These are phyloP conservation scores for Spathaspora passalidarum DNA, from an alignment of 805 yeast species.

Conservation along the genomic window DNA sequence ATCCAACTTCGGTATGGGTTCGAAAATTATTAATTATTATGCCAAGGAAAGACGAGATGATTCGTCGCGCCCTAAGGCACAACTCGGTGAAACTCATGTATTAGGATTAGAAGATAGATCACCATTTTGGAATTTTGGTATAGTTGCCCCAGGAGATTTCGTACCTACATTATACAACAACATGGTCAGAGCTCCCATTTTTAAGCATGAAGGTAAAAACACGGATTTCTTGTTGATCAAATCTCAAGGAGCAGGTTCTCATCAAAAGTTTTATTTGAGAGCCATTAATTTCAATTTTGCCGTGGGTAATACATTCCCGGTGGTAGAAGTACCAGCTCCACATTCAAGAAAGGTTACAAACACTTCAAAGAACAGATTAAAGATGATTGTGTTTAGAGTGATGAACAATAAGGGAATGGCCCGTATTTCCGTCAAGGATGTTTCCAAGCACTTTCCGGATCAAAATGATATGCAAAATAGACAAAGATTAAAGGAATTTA, in stretches of 20 bases:
- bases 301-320: conserved; percentile 92
- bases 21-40: conserved; percentile 88
- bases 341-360: conserved; percentile 95
- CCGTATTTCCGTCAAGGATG: conserved; percentile 80
- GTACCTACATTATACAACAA: conserved; percentile 93
- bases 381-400: conserved; percentile 89
- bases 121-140: conserved; percentile 98
- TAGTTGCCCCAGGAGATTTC: conserved; percentile 89
- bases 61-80: conserved; percentile 77
- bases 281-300: conserved; percentile 70
- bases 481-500: conserved; percentile 91
- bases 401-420: conserved; percentile 71
- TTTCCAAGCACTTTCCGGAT: conserved; percentile 90
- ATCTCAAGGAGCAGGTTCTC: conserved; percentile 76
- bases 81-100: conserved; percentile 93
- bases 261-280: conserved; percentile 67
- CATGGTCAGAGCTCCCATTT: conserved; percentile 89
- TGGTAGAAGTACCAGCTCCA: conserved; percentile 94
- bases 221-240: conserved; percentile 83
- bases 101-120: conserved; percentile 94
- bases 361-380: conserved; percentile 83
- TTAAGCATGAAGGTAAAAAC: conserved; percentile 71
- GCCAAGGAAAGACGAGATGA: conserved; percentile 82
- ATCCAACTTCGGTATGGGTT: conserved; percentile 93
- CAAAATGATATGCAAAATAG: conserved; percentile 97